Percentiles rank a stretch among this genome's conserved stretches.
Evolutionary conservation across 2,329 filamentous ascomycete species (phyloP).

Genomic region (Lasiodiplodia theobromae): DNA sequence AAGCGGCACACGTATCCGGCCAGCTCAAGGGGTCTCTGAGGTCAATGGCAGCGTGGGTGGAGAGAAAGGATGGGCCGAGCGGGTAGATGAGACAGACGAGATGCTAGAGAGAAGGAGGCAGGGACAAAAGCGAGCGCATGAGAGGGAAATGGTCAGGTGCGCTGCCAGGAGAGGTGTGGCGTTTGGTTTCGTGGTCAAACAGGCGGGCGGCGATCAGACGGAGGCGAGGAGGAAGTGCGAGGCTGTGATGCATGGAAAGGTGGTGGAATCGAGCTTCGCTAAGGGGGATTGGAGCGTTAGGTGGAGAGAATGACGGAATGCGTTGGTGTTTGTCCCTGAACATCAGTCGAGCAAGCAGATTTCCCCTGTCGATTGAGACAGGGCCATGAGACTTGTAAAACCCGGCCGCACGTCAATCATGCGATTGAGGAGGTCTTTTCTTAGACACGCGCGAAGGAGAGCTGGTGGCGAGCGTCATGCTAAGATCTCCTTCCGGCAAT

Average conservation of each 20-base stretch:
- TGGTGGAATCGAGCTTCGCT: constrained; percentile 67
- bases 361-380: neutral
- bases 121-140: constrained; percentile 57
- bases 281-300: constrained; percentile 67
- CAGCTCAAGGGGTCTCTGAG: constrained; percentile 54
- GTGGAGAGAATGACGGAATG: constrained; percentile 57
- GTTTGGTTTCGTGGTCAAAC: constrained; percentile 56
- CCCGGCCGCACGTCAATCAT: neutral
- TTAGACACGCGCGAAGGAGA: neutral
- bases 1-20: constrained; percentile 40
- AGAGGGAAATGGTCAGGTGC: constrained; percentile 66
- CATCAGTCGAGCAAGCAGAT: neutral
- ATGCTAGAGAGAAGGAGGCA: constrained; percentile 58
- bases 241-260: constrained; percentile 64
- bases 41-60: constrained; percentile 65
- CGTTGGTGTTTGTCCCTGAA: constrained; percentile 1
- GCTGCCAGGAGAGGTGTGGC: constrained; percentile 68
- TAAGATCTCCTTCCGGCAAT: constrained; percentile 17
- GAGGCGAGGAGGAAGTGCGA: constrained; percentile 58
- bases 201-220: constrained; percentile 32
- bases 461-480: neutral
- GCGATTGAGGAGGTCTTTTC: constrained; percentile 9
- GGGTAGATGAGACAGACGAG: constrained; percentile 60
- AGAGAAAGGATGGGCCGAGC: constrained; percentile 62
- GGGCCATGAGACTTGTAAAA: constrained; percentile 14